phyloP scores from a whole-genome alignment of 2,329 filamentous ascomycete genomes.

The Sarocladium kiliense region DNA sequence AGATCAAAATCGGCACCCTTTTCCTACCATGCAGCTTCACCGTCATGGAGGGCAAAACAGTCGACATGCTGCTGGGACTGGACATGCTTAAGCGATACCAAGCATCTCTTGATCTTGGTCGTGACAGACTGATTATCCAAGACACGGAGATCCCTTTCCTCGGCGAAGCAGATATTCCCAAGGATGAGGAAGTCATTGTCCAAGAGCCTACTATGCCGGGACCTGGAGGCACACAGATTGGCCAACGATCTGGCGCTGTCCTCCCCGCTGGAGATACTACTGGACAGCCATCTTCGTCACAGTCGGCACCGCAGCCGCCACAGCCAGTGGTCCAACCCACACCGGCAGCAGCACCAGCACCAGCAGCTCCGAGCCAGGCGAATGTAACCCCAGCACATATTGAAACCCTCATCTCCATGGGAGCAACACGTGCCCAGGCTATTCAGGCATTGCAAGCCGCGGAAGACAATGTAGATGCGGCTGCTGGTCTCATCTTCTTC shows the following conservation, averaged over 20 bases:
- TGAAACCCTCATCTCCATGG: slow-evolving; percentile 70
- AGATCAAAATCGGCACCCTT: slow-evolving; percentile 85
- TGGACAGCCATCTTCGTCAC: slow-evolving; percentile 14
- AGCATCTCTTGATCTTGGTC: slow-evolving; percentile 81
- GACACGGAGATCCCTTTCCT: slow-evolving; percentile 85
- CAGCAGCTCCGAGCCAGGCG: slow-evolving; percentile 1
- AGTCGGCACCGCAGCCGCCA: slow-evolving; percentile 18
- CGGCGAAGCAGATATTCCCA: slow-evolving; percentile 92
- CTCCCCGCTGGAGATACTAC: slow-evolving; percentile 23
- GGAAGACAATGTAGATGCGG: slow-evolving; percentile 79
- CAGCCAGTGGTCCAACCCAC: slow-evolving; percentile 21
- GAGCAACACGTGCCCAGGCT: slow-evolving; percentile 71
- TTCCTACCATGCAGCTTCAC: slow-evolving; percentile 94
- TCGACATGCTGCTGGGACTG: slow-evolving; percentile 85
- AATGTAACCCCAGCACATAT: slow-evolving; percentile 60
- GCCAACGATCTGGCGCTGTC: slow-evolving; percentile 75
- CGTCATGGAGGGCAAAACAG: slow-evolving; percentile 97
- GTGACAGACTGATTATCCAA: slow-evolving; percentile 82
- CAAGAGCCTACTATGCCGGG: slow-evolving; percentile 82
- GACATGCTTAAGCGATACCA: slow-evolving; percentile 98
- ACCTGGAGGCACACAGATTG: slow-evolving; percentile 83
- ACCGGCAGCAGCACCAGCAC: slow-evolving; percentile 19
- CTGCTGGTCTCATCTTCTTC: slow-evolving; percentile 71
- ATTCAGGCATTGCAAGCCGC: slow-evolving; percentile 77
- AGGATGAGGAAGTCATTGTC: slow-evolving; percentile 63